These are phyloP conservation scores for Durio zibethinus DNA, from an alignment of 345 rosid genomes.

Conservation along the genomic window DNA sequence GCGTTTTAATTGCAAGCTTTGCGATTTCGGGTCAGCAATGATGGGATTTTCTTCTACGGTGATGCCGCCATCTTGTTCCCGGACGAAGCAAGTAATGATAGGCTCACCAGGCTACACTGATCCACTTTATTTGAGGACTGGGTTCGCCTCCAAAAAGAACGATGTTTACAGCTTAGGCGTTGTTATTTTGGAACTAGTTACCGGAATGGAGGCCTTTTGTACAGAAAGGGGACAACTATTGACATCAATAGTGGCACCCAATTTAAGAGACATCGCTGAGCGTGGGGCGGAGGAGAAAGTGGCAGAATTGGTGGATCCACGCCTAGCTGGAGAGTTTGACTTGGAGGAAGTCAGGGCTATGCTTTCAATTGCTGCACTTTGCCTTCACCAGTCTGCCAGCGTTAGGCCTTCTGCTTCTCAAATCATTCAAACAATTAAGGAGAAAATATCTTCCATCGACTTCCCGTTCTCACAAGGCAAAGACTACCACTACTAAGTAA, in stretches of 20 bases:
- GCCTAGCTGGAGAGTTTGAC: conserved; percentile 41
- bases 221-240: conserved; percentile 53
- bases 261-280: conserved; percentile 25
- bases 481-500: background rate
- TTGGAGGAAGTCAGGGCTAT: conserved; percentile 53
- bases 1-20: conserved; percentile 64
- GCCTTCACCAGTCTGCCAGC: conserved; percentile 48
- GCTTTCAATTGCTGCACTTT: conserved; percentile 45
- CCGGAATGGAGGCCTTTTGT: conserved; percentile 72
- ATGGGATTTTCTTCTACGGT: conserved; percentile 78
- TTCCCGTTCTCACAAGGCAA: conserved; percentile 18
- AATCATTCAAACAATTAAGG: conserved; percentile 35
- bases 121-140: conserved; percentile 78
- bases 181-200: conserved; percentile 61
- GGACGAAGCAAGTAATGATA: conserved; percentile 49
- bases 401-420: conserved; percentile 61
- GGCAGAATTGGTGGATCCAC: conserved; percentile 57
- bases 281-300: conserved; percentile 19
- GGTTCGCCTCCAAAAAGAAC: conserved; percentile 77
- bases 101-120: conserved; percentile 93
- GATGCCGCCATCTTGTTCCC: conserved; percentile 34
- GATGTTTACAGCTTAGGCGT: conserved; percentile 87
- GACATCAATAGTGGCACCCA: conserved; percentile 39
- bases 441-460: conserved; percentile 37
- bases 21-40: conserved; percentile 83